Conservation (phyloP, 495 filamentous ascomycete species). For the Cladorrhinum samala region DNA sequence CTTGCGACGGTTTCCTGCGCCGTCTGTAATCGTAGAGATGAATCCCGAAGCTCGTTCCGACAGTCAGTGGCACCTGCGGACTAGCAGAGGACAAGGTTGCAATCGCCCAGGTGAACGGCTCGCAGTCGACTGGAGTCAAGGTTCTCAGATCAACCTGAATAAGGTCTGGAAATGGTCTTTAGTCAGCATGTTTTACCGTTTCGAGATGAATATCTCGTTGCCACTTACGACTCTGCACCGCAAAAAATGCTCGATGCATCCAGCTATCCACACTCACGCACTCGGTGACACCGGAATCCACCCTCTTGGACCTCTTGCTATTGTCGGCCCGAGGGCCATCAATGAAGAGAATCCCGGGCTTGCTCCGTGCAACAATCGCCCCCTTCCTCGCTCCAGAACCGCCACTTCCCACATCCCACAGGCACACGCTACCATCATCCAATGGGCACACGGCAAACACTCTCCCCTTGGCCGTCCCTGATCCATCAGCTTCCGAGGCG, state of each 20-base stretch:
- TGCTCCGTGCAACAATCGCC: constrained; percentile 57
- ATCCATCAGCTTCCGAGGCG: constrained; percentile 32
- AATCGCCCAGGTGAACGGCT: constrained; percentile 77
- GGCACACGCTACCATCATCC: constrained; percentile 76
- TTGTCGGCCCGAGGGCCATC: constrained; percentile 41
- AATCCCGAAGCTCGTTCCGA: constrained; percentile 76
- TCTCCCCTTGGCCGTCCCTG: constrained; percentile 28
- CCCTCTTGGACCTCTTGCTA: constrained; percentile 37
- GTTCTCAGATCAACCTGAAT: constrained; percentile 82
- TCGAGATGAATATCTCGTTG: no score
- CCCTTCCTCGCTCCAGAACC: constrained; percentile 51
- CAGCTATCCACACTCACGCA: constrained; percentile 74
- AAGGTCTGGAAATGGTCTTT: constrained; percentile 39
- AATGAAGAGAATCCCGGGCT: constrained; percentile 55
- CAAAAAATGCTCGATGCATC: constrained; percentile 68
- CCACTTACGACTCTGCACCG: constrained; percentile 59
- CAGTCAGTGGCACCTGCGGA: constrained; percentile 67
- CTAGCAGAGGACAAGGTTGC: constrained; percentile 74
- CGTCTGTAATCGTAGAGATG: constrained; percentile 77
- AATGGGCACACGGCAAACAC: constrained; percentile 69
- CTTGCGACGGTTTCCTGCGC: constrained; percentile 16
- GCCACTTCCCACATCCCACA: constrained; percentile 70
- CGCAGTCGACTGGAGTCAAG: constrained; percentile 60
- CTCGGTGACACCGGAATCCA: constrained; percentile 68
- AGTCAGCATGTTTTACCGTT: constrained; percentile 18